Evolutionary conservation across 192 early-diverging fungal genomes (phyloP), one percentile per base, ranked within the genome.

Genomic region (Gryganskiella cystojenkinii): DNA sequence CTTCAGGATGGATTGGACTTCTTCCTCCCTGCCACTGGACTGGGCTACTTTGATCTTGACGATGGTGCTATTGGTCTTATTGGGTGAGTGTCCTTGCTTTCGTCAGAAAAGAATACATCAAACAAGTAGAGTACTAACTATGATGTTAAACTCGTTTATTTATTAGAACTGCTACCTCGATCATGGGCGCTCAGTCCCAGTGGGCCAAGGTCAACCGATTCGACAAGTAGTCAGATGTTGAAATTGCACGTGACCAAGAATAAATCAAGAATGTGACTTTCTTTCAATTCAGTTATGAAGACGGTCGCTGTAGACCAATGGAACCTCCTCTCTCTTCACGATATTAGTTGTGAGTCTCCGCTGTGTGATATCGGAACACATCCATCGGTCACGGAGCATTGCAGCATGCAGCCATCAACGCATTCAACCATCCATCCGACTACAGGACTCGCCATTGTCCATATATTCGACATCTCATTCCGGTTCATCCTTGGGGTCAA

Each of bases 1-100:
- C 59, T 91, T 3, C 90, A 91, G 66, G 92, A 95, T 63, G 61
- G 78, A 45, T 75, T 95, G 49, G 93, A 95, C 75, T 80, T 90
- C 49, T 64, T 89, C 40, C 84, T 95, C 61, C 93, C 93, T 9
- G 72, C 86, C n/a, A 76, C 86, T n/a, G 82, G 78, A 25, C 70
- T 94, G 24, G 90, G 90, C n/a, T 90, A 87, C 78, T 56, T 94
- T 20, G 57, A 64, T 40, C 52, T 89, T 20, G 91, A 93, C 58
- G 86, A 85, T 56, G 93, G 93, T 35, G 65, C 88, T 34, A 78
- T 93, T 66, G 93, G 92, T 42, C 70, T 93, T 49, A 84, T 85
- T 81, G 93, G 93, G 75, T 83, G 84, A 62, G 78, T 64, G 27
- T 59, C 22, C 42, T 25, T 4, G 57, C 30, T 4, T 58, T 59